Evolutionary conservation across 345 rosid species (phyloP), one percentile per base, ranked within the genome.

Genomic region (rapeseed (Brassica napus)): DNA sequence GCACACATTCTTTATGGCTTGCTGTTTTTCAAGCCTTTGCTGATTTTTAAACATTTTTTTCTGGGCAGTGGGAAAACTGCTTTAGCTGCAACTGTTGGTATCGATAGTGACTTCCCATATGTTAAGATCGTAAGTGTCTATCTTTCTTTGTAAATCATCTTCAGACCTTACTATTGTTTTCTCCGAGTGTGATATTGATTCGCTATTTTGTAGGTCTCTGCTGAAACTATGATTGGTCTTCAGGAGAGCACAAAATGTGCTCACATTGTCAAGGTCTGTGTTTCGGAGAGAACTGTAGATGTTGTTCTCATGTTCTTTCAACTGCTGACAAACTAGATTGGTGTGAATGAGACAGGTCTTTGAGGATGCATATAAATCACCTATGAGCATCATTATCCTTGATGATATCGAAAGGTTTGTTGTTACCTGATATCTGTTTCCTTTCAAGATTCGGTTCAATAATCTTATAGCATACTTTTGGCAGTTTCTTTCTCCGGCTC

Each of bases 311-410:
- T 37, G 63, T 26, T 30, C 67, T 39, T 2, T 28, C 28, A 58
- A 21, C 49, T 49, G 70, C 55, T 69, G 54, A 68, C 16, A 21
- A 28, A 75, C 1, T 31, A 14, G 69, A 42, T 63, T 64, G 72
- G 15, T 69, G 24, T 69, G 72, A 75, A 37, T 62, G 82, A 67
- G 9, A 71, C 81, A 95, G 99, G 94, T 93, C 35, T 96, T 96
- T 68, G 99, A 96, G 84, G 99, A 96, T 80, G 99, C 99, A 8
- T 96, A 93, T 83, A 96, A 89, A 86, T 96, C 98, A 55, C 99
- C 97, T 1, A 80, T 93, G 84, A 96, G 99, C 86, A 89, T 96
- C 76, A 90, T 96, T 79, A 79, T 96, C 82, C 99, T 96, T 74
- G 98, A 96, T 65, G 99, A 93, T 86, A 85, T 96, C 32, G 99